phyloP scores from a whole-genome alignment of 192 early-diverging fungal species.

The Podila minutissima region DNA sequence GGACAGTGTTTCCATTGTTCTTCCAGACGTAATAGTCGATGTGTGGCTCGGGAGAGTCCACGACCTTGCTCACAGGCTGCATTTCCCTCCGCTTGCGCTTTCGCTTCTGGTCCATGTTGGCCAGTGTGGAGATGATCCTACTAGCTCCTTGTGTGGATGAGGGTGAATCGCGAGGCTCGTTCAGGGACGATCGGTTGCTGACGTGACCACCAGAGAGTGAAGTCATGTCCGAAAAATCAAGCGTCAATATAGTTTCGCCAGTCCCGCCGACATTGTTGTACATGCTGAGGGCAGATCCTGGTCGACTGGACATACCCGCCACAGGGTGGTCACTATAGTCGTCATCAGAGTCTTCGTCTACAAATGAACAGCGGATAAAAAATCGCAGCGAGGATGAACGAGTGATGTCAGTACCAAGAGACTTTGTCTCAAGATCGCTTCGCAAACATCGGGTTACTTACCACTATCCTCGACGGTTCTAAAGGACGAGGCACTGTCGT shows the following conservation, averaged over 20 bases:
- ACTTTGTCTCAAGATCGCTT: too few relatives aligned
- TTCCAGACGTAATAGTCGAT: constrained; percentile 54
- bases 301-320: constrained; percentile 23
- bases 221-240: constrained; percentile 40
- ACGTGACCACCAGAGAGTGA: constrained; percentile 34
- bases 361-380: neutral
- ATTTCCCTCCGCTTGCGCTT: constrained; percentile 8
- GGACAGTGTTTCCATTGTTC: constrained; percentile 55
- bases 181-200: neutral
- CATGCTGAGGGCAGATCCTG: constrained; percentile 48
- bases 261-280: constrained; percentile 42
- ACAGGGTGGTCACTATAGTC: constrained; percentile 35
- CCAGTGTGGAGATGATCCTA: neutral
- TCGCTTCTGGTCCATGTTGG: neutral
- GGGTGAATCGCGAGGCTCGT: neutral
- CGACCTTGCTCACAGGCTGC: constrained; percentile 1
- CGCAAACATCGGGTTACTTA: neutral
- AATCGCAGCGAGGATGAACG: neutral
- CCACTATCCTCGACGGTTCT: neutral
- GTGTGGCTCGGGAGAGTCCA: constrained; percentile 12
- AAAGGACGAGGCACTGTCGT: neutral
- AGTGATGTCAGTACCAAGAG: neutral
- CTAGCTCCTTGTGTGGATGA: neutral
- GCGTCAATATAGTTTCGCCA: constrained; percentile 25
- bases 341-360: constrained; percentile 44